These are phyloP conservation scores for Strobilomyces echinocephalus DNA, from an alignment of 768 basidiomycete genomes.

Conservation along the genomic window DNA sequence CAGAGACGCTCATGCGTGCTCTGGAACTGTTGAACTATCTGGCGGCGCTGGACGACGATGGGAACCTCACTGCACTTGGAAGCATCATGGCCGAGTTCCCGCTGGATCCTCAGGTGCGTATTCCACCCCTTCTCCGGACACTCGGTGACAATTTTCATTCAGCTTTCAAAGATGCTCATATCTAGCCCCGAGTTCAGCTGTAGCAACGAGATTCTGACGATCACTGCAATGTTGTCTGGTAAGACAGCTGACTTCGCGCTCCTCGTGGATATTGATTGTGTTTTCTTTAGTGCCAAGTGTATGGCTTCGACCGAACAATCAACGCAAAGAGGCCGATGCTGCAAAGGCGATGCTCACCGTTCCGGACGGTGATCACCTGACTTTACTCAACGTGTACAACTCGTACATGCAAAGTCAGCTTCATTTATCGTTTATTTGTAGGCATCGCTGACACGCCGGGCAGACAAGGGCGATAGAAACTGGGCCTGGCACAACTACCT, in stretches of 20 bases:
- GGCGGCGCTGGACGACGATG: constrained; percentile 90
- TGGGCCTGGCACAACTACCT: constrained; percentile 94
- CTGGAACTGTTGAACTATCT: constrained; percentile 91
- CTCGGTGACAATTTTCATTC: background rate
- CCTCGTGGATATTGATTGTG: background rate
- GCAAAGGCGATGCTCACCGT: constrained; percentile 86
- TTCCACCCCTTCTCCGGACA: background rate
- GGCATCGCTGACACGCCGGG: background rate
- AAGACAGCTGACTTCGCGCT: constrained; percentile 11
- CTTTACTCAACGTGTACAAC: constrained; percentile 92
- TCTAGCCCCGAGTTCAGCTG: constrained; percentile 93
- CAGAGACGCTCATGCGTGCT: constrained; percentile 96
- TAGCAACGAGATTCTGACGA: constrained; percentile 91
- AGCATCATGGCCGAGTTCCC: constrained; percentile 97
- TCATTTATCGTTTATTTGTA: background rate
- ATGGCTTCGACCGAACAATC: constrained; percentile 88
- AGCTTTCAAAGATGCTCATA: constrained; percentile 90
- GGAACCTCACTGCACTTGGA: constrained; percentile 82
- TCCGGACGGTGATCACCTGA: constrained; percentile 95
- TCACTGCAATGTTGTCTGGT: constrained; percentile 97
- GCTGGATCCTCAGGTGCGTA: constrained; percentile 85
- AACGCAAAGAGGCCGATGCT: constrained; percentile 85
- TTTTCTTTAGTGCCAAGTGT: constrained; percentile 65
- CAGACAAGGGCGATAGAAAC: constrained; percentile 72
- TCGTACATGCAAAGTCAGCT: constrained; percentile 76